phyloP scores from a whole-genome alignment of 257 asterid species.

The Eucommia ulmoides region DNA sequence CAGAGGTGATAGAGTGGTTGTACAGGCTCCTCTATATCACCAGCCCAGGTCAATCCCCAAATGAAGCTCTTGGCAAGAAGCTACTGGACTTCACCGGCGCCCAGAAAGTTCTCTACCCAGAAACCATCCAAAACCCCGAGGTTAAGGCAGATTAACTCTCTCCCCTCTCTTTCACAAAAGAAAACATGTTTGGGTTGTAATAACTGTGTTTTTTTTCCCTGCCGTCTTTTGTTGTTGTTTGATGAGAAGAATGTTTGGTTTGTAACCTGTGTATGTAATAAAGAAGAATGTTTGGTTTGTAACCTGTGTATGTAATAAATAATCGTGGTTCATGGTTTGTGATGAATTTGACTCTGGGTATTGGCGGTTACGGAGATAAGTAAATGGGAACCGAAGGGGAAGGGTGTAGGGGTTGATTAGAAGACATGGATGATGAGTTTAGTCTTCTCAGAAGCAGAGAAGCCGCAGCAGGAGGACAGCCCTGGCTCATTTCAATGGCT shows the following conservation, averaged over 20 bases:
- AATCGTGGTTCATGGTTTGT: too few relatives aligned
- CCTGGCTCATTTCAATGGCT: conserved; percentile 71
- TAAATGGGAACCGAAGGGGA: conserved; percentile 21
- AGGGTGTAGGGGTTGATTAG: conserved; percentile 11
- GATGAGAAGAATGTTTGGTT: too few relatives aligned
- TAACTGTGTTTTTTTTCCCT: too few relatives aligned
- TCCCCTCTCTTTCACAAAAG: too few relatives aligned
- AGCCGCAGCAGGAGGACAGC: conserved; percentile 65
- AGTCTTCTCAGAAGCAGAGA: conserved; percentile 59
- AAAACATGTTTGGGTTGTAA: too few relatives aligned
- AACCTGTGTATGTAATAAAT: too few relatives aligned
- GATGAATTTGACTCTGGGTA: too few relatives aligned
- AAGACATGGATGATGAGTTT: too few relatives aligned
- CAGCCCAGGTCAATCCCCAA: conserved; percentile 12
- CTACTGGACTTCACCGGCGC: conserved; percentile 18
- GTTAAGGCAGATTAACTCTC: conserved; percentile 14
- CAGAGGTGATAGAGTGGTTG: conserved; percentile 42
- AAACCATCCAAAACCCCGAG: conserved; percentile 7
- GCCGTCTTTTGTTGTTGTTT: too few relatives aligned
- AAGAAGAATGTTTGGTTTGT: too few relatives aligned
- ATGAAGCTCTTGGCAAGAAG: conserved; percentile 19
- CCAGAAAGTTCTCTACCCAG: conserved; percentile 15
- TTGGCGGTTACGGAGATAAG: conserved; percentile 35
- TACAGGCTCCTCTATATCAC: conserved; percentile 22
- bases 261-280: too few relatives aligned